Base-by-base conservation (phyloP, 495 filamentous ascomycete species). In the Tuber calosporum region DNA sequence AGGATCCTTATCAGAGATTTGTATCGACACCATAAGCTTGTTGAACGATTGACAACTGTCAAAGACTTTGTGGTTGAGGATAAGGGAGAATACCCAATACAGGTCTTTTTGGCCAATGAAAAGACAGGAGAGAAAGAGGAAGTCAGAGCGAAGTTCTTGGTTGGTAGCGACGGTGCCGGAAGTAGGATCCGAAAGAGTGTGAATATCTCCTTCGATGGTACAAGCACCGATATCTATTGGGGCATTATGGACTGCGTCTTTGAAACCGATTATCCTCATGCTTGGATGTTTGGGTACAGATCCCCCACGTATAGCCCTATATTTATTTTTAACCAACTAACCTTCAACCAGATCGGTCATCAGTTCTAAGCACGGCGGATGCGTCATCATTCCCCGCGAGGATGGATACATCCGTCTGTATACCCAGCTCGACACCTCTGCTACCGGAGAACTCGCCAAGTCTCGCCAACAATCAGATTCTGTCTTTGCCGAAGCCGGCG, bases 181-280 rank as follows among this genome's bases (percentile, higher is more conserved):
- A 84, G 82, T 75, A 67, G 30, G 9, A 80, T 83, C 41, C 73
- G 83, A 22, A 77, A 82, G 70, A 37, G 73, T 45, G 48, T 84
- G n/a, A 68, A 39, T 11, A 82, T 84, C 30, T 77, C 79, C 1
- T 84, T 84, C 43, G 82, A 84, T 69, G 83, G 83, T 8, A 74
- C 82, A 5, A 83, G 76, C 41, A 84, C 83, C 9, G 82, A 83
- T 68, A 80, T 83, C 43, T 83, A 84, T 67, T 84, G 83, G 83
- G 83, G 79, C 4, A 84, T 84, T 42, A 83, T 83, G 82, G 83
- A 84, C 72, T 83, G 83, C 70, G 70, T 72, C 13, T 84, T 79
- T 73, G 75, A 83, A 69, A 81, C 74, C 36, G 83, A 84, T 58
- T 84, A 82, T 68, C 83, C 83, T 1, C 78, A 84, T 78, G 78